Conservation (phyloP, 2,329 filamentous ascomycete species). For the Scorias spongiosa region DNA sequence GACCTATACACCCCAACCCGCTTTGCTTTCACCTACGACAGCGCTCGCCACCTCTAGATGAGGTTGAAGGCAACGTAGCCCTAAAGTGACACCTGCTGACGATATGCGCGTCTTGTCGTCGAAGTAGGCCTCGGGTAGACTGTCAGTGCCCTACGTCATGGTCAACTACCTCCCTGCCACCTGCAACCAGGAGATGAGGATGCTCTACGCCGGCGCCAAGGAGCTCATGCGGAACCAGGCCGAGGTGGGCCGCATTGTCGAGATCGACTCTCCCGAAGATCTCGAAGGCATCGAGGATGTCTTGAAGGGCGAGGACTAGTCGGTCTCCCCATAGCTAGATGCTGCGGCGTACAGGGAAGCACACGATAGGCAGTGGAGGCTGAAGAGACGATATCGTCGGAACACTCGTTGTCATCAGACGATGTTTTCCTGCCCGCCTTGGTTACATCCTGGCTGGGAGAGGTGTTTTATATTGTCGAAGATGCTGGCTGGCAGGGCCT, state of each 20-base stretch:
- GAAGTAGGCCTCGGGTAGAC: slow-evolving; percentile 57
- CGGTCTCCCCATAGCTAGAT: neutral
- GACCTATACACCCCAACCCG: slow-evolving; percentile 7
- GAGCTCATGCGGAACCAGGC: slow-evolving; percentile 89
- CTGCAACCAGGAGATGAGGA: slow-evolving; percentile 71
- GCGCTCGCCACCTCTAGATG: neutral
- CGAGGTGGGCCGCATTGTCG: slow-evolving; percentile 76
- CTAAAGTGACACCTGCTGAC: too few species aligned
- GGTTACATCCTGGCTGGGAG: too few species aligned
- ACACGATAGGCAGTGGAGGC: too few species aligned
- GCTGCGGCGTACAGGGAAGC: too few species aligned
- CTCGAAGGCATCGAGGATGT: slow-evolving; percentile 65
- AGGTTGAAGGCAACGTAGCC: too few species aligned
- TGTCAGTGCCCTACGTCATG: slow-evolving; percentile 84
- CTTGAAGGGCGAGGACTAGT: slow-evolving; percentile 31
- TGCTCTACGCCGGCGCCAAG: slow-evolving; percentile 92
- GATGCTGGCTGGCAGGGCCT: too few species aligned
- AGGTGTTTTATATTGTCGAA: too few species aligned
- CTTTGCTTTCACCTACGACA: neutral
- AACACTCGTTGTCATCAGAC: too few species aligned
- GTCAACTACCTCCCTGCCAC: slow-evolving; percentile 89
- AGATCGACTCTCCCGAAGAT: slow-evolving; percentile 68
- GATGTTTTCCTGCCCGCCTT: too few species aligned
- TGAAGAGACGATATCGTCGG: too few species aligned
- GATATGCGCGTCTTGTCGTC: too few species aligned